Conservation (phyloP, 2,329 filamentous ascomycete genomes). For the Nemania bipapillata region DNA sequence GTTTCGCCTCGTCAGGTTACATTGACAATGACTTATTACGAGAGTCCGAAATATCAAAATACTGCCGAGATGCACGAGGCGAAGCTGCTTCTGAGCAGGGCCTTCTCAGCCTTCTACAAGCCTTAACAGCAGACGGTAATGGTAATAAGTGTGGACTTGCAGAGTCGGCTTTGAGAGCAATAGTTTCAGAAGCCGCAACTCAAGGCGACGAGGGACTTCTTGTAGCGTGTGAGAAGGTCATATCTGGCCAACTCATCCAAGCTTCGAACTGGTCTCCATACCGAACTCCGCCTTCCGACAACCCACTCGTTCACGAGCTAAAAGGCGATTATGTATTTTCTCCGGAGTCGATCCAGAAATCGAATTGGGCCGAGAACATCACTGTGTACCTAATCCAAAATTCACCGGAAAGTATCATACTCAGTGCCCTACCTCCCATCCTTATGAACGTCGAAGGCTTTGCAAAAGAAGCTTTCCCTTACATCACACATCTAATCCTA, state of each 20-base stretch:
- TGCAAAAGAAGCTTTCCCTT: constrained; percentile 80
- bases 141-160: constrained; percentile 67
- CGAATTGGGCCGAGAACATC: constrained; percentile 71
- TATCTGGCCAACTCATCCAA: constrained; percentile 63
- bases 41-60: constrained; percentile 67
- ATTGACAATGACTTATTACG: constrained; percentile 69
- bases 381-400: constrained; percentile 69
- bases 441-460: constrained; percentile 74
- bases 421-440: constrained; percentile 74
- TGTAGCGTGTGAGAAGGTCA: constrained; percentile 62
- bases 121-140: constrained; percentile 68
- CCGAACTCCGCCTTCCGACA: constrained; percentile 66
- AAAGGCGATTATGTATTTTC: constrained; percentile 52
- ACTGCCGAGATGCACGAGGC: constrained; percentile 59
- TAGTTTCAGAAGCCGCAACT: constrained; percentile 65
- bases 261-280: constrained; percentile 69
- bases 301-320: constrained; percentile 43
- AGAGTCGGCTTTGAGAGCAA: constrained; percentile 67
- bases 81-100: constrained; percentile 70
- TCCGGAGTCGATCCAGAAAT: constrained; percentile 56
- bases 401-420: constrained; percentile 71
- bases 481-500: constrained; percentile 84
- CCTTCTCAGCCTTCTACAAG: constrained; percentile 70
- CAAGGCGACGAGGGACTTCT: constrained; percentile 61
- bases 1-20: constrained; percentile 80